Evolutionary conservation across 805 yeast species (phyloP).

Genomic region (Candida xyloterini): DNA sequence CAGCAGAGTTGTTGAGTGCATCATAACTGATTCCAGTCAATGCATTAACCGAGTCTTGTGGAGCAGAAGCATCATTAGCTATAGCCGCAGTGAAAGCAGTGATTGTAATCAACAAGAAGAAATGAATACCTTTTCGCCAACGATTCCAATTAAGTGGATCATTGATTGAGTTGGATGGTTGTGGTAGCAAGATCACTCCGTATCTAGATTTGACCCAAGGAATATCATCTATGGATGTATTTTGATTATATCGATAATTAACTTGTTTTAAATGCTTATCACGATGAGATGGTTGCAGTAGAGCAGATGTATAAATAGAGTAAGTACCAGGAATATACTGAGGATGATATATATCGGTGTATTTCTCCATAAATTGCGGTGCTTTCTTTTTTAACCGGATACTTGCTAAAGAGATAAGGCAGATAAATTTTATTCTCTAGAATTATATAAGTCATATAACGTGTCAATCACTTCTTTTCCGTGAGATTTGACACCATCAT

Average conservation of each 20-base stretch:
- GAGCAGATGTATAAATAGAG: constrained; percentile 45
- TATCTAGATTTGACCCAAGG: constrained; percentile 30
- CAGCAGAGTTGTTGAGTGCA: constrained; percentile 49
- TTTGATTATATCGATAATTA: constrained; percentile 18
- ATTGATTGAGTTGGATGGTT: constrained; percentile 48
- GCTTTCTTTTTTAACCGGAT: background rate
- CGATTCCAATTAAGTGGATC: constrained; percentile 51
- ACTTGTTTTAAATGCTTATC: background rate
- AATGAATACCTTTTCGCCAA: constrained; percentile 37
- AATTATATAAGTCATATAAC: constrained; percentile 28
- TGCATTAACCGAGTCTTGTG: constrained; percentile 43
- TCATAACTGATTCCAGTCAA: constrained; percentile 42
- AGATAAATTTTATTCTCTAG: background rate
- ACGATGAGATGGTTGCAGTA: constrained; percentile 18
- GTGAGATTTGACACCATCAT: constrained; percentile 46
- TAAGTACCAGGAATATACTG: constrained; percentile 56
- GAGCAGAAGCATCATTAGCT: constrained; percentile 48
- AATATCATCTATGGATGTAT: constrained; percentile 18
- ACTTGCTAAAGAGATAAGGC: too few species aligned
- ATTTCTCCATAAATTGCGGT: constrained; percentile 32
- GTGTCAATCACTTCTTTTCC: constrained; percentile 39
- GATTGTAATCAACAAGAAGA: constrained; percentile 38
- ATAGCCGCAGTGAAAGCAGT: constrained; percentile 49
- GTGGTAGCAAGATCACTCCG: constrained; percentile 43
- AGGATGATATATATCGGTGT: constrained; percentile 34